Evolutionary conservation across 192 early-diverging fungal genomes (phyloP), one percentile per base, ranked within the genome.

Genomic region (Coemansia sp.): DNA sequence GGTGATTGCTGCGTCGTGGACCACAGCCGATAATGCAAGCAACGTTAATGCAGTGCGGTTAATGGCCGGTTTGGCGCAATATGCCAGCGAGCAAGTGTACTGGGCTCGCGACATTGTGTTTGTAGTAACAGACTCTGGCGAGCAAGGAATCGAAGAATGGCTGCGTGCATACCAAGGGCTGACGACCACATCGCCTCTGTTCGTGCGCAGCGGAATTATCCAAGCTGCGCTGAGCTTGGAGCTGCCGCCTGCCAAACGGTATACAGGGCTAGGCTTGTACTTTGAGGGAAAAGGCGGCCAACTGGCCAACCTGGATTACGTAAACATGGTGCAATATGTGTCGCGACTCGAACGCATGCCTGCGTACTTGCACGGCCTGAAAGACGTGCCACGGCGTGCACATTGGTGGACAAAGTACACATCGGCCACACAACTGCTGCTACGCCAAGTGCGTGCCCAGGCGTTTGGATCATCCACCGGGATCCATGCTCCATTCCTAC

Each of bases 81-180:
- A 60, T 15, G 67, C 74, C 6, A 63, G 65, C 70, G 86, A 84
- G 25, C 74, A 86, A 55, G 87, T 86, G 47, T 89, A 93, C 73
- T 96, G 94, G 92, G 88, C 93, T 44, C 93, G 95, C 72, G 96
- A 98, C 70, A 83, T 95, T 20, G 87, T 98, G 8, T 88, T 98
- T 51, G 71, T 98, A 14, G 86, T 95, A 8, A 87, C 93, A 0
- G 92, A 94, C 66, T 79, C 86, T 2, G 89, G 86, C 36, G 81
- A 85, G 18, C 51, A 76, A 4, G 96, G 96, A 1, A 87, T 89
- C 15, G 88, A 92, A 59, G 87, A 86, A 25, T 98, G 93, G 93
- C 80, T 98, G 31, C 85, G 89, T 34, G 89, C 90, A 11, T 98
- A 98, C 69, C 96, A 95, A 75, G 93, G 92, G 18, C 65, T 75